A percentile compares a stretch with the other conserved stretches of the same genome.
These are phyloP conservation scores for Blastocystis sp. DNA, from an alignment of 352 stramenopile genomes.

Conservation along the genomic window DNA sequence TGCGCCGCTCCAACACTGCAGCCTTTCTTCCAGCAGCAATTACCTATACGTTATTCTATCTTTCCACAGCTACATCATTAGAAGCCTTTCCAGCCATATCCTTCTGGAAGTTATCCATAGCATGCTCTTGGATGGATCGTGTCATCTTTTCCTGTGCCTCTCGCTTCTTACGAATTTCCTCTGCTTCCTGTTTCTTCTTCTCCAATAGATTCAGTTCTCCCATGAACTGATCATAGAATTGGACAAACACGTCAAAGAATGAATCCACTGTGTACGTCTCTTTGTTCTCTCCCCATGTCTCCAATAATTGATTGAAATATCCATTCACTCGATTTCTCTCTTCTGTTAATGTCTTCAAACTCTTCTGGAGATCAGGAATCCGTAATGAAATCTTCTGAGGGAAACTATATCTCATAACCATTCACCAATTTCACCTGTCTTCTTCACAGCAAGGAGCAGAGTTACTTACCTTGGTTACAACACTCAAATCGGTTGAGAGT, in stretches of 20 bases:
- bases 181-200: conserved; percentile 48
- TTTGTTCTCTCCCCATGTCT: background rate
- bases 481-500: conserved; percentile 14
- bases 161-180: background rate
- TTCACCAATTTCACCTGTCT: background rate
- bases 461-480: conserved; percentile 15
- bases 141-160: conserved; percentile 3
- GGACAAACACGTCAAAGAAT: conserved; percentile 1
- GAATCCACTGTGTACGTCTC: conserved; percentile 26
- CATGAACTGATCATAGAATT: conserved; percentile 33
- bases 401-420: background rate
- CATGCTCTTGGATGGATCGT: background rate
- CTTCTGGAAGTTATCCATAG: conserved; percentile 44
- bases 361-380: background rate
- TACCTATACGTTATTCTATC: background rate
- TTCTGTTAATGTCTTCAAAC: background rate
- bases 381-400: conserved; percentile 1
- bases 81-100: background rate
- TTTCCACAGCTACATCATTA: background rate
- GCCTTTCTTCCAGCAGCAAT: background rate
- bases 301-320: conserved; percentile 10
- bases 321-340: background rate
- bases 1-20: background rate
- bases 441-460: conserved; percentile 16
- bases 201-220: background rate